Evolutionary conservation across 1,284 basidiomycete genomes (phyloP).

Genomic region (Ceratobasidium sp.): DNA sequence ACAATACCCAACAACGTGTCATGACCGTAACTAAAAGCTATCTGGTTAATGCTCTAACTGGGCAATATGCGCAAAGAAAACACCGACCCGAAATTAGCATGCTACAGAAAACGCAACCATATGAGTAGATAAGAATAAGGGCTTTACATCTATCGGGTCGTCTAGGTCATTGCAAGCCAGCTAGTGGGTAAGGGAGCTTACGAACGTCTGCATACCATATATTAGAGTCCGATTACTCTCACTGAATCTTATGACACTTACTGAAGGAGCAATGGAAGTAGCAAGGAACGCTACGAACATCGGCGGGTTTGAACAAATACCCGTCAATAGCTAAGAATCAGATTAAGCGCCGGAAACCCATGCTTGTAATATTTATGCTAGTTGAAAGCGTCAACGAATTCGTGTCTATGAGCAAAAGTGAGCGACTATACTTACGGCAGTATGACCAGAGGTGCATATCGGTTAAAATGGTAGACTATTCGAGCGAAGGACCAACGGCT

Average conservation of each 20-base stretch:
- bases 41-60: too few species aligned
- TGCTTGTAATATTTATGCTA: background rate
- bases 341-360: background rate
- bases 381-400: background rate
- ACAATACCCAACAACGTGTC: constrained; percentile 29
- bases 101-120: background rate
- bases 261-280: constrained; percentile 1
- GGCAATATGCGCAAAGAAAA: too few species aligned
- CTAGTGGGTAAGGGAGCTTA: background rate
- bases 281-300: constrained; percentile 14
- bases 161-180: too few species aligned
- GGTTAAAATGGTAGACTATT: constrained; percentile 22
- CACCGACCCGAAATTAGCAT: background rate
- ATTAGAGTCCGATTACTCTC: background rate
- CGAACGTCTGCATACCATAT: background rate
- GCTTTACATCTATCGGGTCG: background rate
- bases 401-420: too few species aligned
- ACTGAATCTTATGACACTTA: background rate
- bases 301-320: too few species aligned
- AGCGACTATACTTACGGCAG: constrained; percentile 1
- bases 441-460: background rate
- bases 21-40: constrained; percentile 3
- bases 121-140: background rate
- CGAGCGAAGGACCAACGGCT: constrained; percentile 25
- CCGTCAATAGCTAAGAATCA: too few species aligned